Conservation (phyloP, 202 grass and related monocot genomes). For the Setaria viridis region DNA sequence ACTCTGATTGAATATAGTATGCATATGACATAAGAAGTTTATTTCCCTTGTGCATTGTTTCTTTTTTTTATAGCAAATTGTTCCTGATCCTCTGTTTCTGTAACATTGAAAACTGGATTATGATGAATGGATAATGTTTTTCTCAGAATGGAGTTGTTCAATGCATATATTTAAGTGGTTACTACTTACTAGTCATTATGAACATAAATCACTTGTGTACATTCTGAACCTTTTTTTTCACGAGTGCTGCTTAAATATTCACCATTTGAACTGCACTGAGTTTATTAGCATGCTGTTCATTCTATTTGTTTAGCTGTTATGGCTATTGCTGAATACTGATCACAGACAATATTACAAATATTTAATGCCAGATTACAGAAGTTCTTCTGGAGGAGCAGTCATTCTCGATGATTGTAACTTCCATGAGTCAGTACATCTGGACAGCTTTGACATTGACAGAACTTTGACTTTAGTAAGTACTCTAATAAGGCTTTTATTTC, state of each 20-base stretch:
- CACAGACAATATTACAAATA: constrained; percentile 6
- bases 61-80: neutral
- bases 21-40: constrained; percentile 21
- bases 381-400: constrained; percentile 83
- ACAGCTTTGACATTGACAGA: constrained; percentile 96
- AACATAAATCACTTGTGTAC: neutral
- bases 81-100: constrained; percentile 6
- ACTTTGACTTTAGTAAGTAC: constrained; percentile 81
- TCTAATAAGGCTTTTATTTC: constrained; percentile 26
- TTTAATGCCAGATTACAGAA: constrained; percentile 73
- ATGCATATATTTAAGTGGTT: neutral
- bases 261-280: neutral
- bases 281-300: neutral
- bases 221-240: constrained; percentile 15
- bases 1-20: constrained; percentile 18
- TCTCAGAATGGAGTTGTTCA: constrained; percentile 1
- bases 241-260: neutral
- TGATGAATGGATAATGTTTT: neutral
- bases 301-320: constrained; percentile 29
- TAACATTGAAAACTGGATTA: constrained; percentile 8
- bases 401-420: constrained; percentile 99
- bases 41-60: neutral
- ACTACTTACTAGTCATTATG: neutral
- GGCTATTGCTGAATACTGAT: constrained; percentile 25
- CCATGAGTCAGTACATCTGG: constrained; percentile 95